Evolutionary conservation across 495 filamentous ascomycete genomes (phyloP).

Genomic region (Rostrohypoxylon terebratum): DNA sequence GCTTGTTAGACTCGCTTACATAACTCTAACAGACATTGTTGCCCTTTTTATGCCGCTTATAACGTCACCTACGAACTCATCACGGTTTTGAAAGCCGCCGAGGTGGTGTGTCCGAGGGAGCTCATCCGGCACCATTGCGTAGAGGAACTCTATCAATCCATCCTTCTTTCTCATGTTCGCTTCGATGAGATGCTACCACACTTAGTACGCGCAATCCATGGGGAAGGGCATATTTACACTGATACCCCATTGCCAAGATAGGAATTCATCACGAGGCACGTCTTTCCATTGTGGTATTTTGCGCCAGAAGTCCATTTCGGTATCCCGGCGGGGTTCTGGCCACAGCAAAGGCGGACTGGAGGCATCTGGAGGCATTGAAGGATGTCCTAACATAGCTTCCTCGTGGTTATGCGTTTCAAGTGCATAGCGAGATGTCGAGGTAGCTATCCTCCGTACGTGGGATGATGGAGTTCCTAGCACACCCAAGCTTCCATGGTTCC

Average conservation of each 20-base stretch:
- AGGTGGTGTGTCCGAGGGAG: conserved; percentile 52
- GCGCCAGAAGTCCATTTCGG: conserved; percentile 38
- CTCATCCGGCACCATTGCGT: conserved; percentile 57
- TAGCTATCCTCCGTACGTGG: conserved; percentile 5
- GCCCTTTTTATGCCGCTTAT: conserved; percentile 58
- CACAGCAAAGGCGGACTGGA: neutral
- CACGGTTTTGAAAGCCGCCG: conserved; percentile 54
- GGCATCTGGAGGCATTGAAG: neutral
- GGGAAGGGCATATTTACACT: conserved; percentile 26
- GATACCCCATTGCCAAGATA: conserved; percentile 41
- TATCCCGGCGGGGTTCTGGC: neutral
- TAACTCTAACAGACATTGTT: conserved; percentile 66
- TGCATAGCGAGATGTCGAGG: neutral
- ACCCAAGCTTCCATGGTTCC: neutral
- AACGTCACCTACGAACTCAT: conserved; percentile 66
- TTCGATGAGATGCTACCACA: conserved; percentile 40
- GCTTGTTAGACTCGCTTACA: conserved; percentile 47
- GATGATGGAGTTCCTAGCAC: neutral
- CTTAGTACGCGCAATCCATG: neutral
- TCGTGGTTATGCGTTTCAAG: neutral
- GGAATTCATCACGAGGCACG: conserved; percentile 31
- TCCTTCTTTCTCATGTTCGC: conserved; percentile 14
- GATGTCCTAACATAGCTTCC: neutral
- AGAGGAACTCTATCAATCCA: conserved; percentile 46
- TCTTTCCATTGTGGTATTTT: conserved; percentile 29